phyloP scores from a whole-genome alignment of 2,329 filamentous ascomycete genomes.

The Penicillium expansum region DNA sequence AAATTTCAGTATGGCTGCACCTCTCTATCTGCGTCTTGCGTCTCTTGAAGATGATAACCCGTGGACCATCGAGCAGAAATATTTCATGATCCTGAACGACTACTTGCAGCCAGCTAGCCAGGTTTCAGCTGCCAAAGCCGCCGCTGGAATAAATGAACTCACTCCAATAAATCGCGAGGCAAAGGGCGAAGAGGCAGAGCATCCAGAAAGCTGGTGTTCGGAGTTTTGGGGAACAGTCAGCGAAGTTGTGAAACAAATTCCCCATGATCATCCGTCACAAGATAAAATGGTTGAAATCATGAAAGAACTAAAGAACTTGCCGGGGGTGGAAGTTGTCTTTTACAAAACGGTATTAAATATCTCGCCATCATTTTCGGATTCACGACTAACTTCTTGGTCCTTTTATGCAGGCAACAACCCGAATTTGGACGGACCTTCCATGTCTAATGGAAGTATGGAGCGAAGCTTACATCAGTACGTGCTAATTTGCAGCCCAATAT shows the following conservation, averaged over 20 bases:
- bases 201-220: not conserved
- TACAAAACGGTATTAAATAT: not conserved
- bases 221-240: not conserved
- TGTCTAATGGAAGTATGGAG: not conserved
- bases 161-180: not conserved
- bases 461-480: not conserved
- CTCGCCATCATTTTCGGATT: not conserved
- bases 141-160: not conserved
- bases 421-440: not conserved
- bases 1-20: not conserved
- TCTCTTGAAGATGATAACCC: not conserved
- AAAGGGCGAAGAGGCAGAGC: not conserved
- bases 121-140: not conserved
- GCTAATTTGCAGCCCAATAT: not conserved
- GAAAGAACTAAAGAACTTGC: not conserved
- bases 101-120: not conserved
- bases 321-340: not conserved
- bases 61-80: slow-evolving; percentile 1
- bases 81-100: not conserved
- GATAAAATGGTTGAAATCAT: slow-evolving; percentile 1
- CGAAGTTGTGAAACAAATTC: not conserved
- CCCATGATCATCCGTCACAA: not conserved
- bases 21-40: not conserved
- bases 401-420: not conserved
- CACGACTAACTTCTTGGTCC: not conserved